Evolutionary conservation across 1,284 basidiomycete species (phyloP).

Genomic region (Microbotryum scabiosae): DNA sequence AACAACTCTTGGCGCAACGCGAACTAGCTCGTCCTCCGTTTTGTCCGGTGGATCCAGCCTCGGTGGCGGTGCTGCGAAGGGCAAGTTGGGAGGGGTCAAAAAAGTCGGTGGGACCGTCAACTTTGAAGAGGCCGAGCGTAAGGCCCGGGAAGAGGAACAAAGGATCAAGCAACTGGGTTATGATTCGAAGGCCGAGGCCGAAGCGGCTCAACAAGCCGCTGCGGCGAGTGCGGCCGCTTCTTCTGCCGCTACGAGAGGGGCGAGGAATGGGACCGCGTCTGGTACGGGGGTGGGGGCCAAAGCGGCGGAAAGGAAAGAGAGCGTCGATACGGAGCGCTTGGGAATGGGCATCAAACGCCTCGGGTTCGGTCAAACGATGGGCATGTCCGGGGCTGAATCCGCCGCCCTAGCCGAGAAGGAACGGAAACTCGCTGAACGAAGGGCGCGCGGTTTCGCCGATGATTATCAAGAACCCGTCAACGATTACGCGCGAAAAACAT

Average conservation of each 20-base stretch:
- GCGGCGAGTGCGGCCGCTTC: constrained; percentile 35
- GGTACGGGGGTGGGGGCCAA: background rate
- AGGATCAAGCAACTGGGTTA: constrained; percentile 80
- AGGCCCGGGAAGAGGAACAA: constrained; percentile 80
- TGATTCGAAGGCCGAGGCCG: constrained; percentile 65
- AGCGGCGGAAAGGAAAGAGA: constrained; percentile 39
- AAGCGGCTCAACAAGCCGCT: constrained; percentile 39
- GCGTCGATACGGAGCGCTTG: constrained; percentile 48
- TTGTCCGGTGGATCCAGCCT: constrained; percentile 21
- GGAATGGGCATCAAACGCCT: constrained; percentile 75
- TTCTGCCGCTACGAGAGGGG: constrained; percentile 35
- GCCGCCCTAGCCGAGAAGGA: constrained; percentile 31
- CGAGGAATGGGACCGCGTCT: constrained; percentile 13
- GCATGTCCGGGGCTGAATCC: constrained; percentile 33
- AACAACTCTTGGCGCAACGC: constrained; percentile 39
- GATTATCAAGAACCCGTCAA: constrained; percentile 13
- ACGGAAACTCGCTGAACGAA: constrained; percentile 27
- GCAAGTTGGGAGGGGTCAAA: constrained; percentile 71
- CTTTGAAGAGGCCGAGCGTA: constrained; percentile 83
- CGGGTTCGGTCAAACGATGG: constrained; percentile 67
- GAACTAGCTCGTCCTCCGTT: constrained; percentile 31
- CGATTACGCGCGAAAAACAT: constrained; percentile 72
- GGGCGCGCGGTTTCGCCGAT: constrained; percentile 31
- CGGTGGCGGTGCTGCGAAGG: constrained; percentile 47
- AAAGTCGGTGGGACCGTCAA: constrained; percentile 58